Conservation (phyloP, 2,329 filamentous ascomycete genomes). For the Botrytis medusae region DNA sequence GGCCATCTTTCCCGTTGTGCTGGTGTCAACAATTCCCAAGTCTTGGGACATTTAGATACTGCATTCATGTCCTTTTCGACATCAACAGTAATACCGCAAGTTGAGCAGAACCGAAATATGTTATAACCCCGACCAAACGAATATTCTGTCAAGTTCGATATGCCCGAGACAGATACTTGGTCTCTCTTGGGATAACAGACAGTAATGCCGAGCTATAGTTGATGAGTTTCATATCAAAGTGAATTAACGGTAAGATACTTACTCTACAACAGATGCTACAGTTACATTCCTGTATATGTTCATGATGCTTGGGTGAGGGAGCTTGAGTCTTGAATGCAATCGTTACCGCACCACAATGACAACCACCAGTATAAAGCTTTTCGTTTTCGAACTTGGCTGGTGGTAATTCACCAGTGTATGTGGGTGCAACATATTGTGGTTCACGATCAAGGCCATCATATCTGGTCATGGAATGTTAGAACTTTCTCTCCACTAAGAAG, state of each 20-base stretch:
- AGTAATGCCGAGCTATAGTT: slow-evolving; percentile 18
- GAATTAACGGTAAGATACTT: neutral
- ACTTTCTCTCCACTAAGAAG: neutral
- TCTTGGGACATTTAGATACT: neutral
- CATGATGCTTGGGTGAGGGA: slow-evolving; percentile 7
- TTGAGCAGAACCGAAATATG: slow-evolving; percentile 24
- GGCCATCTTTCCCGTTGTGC: slow-evolving; percentile 19
- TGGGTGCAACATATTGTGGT: slow-evolving; percentile 25
- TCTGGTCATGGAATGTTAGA: slow-evolving; percentile 1
- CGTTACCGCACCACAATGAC: slow-evolving; percentile 34
- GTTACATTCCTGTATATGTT: slow-evolving; percentile 28
- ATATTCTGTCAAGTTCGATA: slow-evolving; percentile 19
- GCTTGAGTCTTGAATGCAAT: slow-evolving; percentile 29
- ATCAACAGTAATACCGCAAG: slow-evolving; percentile 21
- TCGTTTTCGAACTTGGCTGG: slow-evolving; percentile 24
- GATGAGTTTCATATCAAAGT: neutral
- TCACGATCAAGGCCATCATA: slow-evolving; percentile 28
- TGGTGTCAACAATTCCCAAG: slow-evolving; percentile 2
- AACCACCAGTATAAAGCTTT: slow-evolving; percentile 32
- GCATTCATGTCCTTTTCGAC: slow-evolving; percentile 6
- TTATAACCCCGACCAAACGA: slow-evolving; percentile 16
- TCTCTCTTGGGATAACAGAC: slow-evolving; percentile 20
- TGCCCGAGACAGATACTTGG: slow-evolving; percentile 21
- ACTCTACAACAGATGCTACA: slow-evolving; percentile 32
- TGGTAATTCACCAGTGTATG: slow-evolving; percentile 25